A percentile compares a stretch with the other conserved stretches of the same genome.
Evolutionary conservation across 345 rosid species (phyloP).

Genomic region (Populus alba): DNA sequence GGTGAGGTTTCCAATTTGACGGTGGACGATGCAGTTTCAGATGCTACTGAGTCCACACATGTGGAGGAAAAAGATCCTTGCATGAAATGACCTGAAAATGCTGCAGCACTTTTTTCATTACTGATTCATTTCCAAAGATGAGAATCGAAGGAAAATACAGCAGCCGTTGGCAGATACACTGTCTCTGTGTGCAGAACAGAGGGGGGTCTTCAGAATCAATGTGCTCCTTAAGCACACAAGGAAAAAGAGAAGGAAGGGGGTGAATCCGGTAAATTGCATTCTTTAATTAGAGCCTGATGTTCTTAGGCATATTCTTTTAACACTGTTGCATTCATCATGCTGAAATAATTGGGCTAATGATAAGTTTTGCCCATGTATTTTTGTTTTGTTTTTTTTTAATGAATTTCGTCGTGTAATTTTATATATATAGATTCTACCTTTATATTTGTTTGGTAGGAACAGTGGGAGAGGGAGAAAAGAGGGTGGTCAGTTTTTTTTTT

Average conservation of each 20-base stretch:
- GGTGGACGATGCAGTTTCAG: conserved; percentile 21
- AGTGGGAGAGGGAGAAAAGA: too few species aligned
- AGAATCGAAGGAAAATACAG: neutral
- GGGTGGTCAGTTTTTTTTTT: too few species aligned
- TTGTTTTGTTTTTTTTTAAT: too few species aligned
- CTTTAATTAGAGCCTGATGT: conserved; percentile 11
- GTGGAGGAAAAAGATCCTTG: conserved; percentile 10
- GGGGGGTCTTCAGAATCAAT: too few species aligned
- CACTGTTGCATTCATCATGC: neutral
- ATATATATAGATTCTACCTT: too few species aligned
- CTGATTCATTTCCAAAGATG: neutral
- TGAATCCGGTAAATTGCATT: conserved; percentile 4
- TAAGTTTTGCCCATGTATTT: too few species aligned
- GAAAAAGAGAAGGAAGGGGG: neutral
- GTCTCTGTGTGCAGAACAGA: too few species aligned
- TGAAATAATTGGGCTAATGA: neutral
- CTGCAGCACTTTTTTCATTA: neutral
- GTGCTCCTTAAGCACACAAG: conserved; percentile 5
- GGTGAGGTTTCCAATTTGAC: conserved; percentile 36
- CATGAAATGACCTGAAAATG: conserved; percentile 16
- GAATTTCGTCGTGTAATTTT: too few species aligned
- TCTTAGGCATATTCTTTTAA: conserved; percentile 8
- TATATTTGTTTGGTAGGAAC: too few species aligned
- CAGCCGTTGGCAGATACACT: neutral
- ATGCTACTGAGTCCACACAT: neutral